These are phyloP conservation scores for Diutina pseudorugosa DNA, from an alignment of 1,139 yeast species.

Conservation along the genomic window DNA sequence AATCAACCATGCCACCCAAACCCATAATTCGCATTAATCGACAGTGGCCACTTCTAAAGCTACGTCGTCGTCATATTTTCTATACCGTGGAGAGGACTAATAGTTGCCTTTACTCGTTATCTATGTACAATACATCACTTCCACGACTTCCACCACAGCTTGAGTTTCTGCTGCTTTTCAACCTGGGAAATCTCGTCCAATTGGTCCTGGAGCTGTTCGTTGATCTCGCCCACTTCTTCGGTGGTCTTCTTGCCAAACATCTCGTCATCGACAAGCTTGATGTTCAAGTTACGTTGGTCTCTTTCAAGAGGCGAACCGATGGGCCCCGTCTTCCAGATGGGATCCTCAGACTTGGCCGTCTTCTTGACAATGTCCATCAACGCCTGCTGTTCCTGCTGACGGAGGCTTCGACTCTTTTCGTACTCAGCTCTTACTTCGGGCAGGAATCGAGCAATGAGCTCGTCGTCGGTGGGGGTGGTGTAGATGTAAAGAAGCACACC, in stretches of 20 bases:
- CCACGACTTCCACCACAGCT: slow-evolving; percentile 18
- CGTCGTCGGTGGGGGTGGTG: slow-evolving; percentile 77
- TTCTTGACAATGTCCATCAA: slow-evolving; percentile 51
- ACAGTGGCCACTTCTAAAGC: too few species aligned
- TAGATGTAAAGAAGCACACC: slow-evolving; percentile 59
- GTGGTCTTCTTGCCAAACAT: slow-evolving; percentile 28
- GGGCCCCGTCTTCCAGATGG: slow-evolving; percentile 71
- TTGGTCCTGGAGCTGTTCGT: slow-evolving; percentile 33
- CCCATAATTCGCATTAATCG: too few species aligned
- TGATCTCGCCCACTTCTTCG: slow-evolving; percentile 31
- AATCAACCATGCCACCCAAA: too few species aligned
- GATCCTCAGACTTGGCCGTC: slow-evolving; percentile 56
- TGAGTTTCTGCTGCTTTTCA: slow-evolving; percentile 18
- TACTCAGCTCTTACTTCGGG: slow-evolving; percentile 76
- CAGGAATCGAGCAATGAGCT: slow-evolving; percentile 58
- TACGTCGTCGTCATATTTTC: background rate
- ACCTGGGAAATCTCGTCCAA: slow-evolving; percentile 29
- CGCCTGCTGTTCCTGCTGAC: slow-evolving; percentile 55
- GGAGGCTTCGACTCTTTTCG: slow-evolving; percentile 49
- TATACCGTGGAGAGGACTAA: too few species aligned
- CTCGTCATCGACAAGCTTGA: slow-evolving; percentile 35
- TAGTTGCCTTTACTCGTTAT: background rate
- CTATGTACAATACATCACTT: slow-evolving; percentile 5
- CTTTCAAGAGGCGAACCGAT: slow-evolving; percentile 54
- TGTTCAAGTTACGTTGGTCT: slow-evolving; percentile 19